A percentile compares a stretch with the other conserved stretches of the same genome.
These are phyloP conservation scores for Flaveria robusta DNA, from an alignment of 129 eudicot species.

Conservation along the genomic window DNA sequence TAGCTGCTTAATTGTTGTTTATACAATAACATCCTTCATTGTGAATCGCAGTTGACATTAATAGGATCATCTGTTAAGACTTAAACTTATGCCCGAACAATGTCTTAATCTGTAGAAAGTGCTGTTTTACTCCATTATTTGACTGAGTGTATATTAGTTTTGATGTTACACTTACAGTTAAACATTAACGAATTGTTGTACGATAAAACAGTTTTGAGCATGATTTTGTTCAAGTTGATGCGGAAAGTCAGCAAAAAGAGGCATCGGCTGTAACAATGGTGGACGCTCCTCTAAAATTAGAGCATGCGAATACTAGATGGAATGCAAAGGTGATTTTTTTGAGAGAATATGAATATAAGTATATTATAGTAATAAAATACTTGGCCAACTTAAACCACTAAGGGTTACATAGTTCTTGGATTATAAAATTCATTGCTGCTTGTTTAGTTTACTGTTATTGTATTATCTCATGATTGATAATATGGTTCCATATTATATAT, in stretches of 20 bases:
- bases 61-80: conserved; percentile 1
- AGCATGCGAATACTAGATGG: conserved; percentile 55
- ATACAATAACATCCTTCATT: neutral
- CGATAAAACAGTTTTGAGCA: conserved; percentile 81
- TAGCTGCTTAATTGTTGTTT: neutral
- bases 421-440: neutral
- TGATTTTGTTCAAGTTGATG: conserved; percentile 71
- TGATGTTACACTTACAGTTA: neutral
- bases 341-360: neutral
- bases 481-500: too few species aligned
- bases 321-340: conserved; percentile 72
- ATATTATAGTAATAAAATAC: neutral
- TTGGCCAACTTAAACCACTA: neutral
- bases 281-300: conserved; percentile 34
- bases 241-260: conserved; percentile 43
- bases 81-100: neutral
- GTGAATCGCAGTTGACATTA: conserved; percentile 12
- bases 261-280: conserved; percentile 26
- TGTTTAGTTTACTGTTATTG: neutral
- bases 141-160: conserved; percentile 10
- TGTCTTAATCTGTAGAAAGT: conserved; percentile 6
- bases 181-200: conserved; percentile 19
- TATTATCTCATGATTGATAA: neutral
- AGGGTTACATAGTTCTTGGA: neutral
- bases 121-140: neutral